phyloP scores from a whole-genome alignment of 1,284 basidiomycete genomes.

The Porodaedalea pini region DNA sequence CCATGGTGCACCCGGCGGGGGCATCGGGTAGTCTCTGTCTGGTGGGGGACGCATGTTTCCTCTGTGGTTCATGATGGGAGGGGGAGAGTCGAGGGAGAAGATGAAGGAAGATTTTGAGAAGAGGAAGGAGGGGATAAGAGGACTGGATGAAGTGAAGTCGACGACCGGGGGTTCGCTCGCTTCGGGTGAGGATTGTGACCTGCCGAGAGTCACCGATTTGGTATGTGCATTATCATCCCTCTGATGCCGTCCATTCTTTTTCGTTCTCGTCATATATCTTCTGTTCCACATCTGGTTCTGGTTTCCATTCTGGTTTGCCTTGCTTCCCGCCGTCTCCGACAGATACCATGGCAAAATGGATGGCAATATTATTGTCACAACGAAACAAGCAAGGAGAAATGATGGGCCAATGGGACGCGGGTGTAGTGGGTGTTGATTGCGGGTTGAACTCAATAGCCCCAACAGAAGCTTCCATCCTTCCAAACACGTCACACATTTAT shows the following conservation, averaged over 20 bases:
- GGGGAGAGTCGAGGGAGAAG: conserved; percentile 12
- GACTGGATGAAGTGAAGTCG: conserved; percentile 21
- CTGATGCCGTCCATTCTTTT: conserved; percentile 6
- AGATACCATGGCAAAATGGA: no score
- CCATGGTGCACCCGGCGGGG: conserved; percentile 23
- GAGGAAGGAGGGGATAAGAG: conserved; percentile 24
- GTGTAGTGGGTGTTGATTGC: conserved; percentile 9
- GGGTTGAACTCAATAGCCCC: conserved; percentile 18
- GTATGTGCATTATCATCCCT: conserved; percentile 9
- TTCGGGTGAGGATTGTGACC: conserved; percentile 12
- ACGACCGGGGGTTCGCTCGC: conserved; percentile 3
- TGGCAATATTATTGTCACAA: no score
- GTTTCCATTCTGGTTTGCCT: no score
- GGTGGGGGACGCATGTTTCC: conserved; percentile 28
- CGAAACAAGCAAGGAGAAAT: not conserved
- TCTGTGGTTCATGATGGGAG: conserved; percentile 30
- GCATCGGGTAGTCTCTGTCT: conserved; percentile 34
- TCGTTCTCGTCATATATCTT: not conserved
- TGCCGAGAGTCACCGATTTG: conserved; percentile 14
- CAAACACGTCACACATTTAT: not conserved
- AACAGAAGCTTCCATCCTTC: conserved; percentile 6
- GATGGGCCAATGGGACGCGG: not conserved
- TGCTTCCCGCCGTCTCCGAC: no score
- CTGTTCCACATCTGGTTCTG: not conserved
- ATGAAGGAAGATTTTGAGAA: conserved; percentile 18